Percentiles rank a stretch among this genome's conserved stretches.
phyloP scores from a whole-genome alignment of 169 alveolate species.

The Plasmodium vinckei region DNA sequence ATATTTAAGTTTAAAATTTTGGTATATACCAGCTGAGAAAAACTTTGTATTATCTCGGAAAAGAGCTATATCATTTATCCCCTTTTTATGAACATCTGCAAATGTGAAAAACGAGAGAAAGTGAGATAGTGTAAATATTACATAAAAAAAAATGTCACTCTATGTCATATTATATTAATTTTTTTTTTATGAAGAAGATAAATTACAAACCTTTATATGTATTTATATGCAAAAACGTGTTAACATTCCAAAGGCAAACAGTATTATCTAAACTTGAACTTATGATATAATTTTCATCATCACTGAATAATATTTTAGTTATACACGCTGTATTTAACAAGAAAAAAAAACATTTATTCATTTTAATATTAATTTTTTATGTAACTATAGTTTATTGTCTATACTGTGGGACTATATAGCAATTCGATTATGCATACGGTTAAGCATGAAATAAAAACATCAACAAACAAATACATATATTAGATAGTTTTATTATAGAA shows the following conservation, averaged over 20 bases:
- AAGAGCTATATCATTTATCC: conserved; percentile 71
- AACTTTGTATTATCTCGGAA: conserved; percentile 59
- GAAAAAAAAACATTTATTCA: background rate
- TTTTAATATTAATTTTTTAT: background rate
- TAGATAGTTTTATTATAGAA: too few species aligned
- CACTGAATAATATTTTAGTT: conserved; percentile 46
- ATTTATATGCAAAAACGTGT: conserved; percentile 46
- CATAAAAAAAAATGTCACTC: background rate
- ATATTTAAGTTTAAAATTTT: background rate
- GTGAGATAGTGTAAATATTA: background rate
- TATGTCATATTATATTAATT: background rate
- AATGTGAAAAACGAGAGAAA: background rate
- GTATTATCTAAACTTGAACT: conserved; percentile 62
- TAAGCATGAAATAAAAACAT: too few species aligned
- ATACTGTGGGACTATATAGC: too few species aligned
- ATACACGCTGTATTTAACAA: conserved; percentile 31
- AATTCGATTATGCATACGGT: too few species aligned
- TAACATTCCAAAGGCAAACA: conserved; percentile 59
- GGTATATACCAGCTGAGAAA: conserved; percentile 53
- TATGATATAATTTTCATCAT: conserved; percentile 51
- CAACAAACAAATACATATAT: too few species aligned
- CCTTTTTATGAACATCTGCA: conserved; percentile 67
- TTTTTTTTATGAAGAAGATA: background rate
- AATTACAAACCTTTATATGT: conserved; percentile 26
- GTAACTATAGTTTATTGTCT: too few species aligned